Conservation (phyloP, 306 rosid species). For the Trifolium repens region DNA sequence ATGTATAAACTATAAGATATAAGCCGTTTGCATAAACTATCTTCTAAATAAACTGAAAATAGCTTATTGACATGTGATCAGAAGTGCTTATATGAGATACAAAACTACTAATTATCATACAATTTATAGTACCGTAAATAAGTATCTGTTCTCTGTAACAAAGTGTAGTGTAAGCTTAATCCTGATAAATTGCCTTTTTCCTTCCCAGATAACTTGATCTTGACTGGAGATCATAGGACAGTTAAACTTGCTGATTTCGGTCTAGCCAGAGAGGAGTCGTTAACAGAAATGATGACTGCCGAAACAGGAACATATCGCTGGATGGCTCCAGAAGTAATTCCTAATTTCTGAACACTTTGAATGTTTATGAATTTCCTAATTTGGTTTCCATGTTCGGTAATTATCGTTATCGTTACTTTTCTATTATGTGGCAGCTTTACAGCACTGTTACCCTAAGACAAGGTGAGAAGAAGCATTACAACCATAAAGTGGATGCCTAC, state of each 20-base stretch:
- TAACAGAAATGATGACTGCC: constrained; percentile 98
- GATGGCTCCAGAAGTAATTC: constrained; percentile 97
- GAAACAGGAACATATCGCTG: constrained; percentile 96
- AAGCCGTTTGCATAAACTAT: background rate
- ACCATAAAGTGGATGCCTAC: constrained; percentile 92
- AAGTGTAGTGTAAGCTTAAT: background rate
- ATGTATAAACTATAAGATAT: too few relatives aligned
- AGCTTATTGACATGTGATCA: background rate
- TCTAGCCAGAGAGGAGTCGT: constrained; percentile 93
- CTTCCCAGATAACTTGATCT: constrained; percentile 77
- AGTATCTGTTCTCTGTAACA: background rate
- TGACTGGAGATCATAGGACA: constrained; percentile 79
- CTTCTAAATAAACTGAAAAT: background rate
- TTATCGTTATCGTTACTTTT: constrained; percentile 32
- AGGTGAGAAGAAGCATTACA: constrained; percentile 97
- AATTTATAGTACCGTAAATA: background rate
- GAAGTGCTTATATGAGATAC: background rate
- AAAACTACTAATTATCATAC: background rate
- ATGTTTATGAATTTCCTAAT: constrained; percentile 4
- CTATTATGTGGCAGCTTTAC: constrained; percentile 71
- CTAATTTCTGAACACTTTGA: constrained; percentile 27
- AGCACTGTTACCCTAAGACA: constrained; percentile 95
- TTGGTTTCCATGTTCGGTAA: constrained; percentile 31
- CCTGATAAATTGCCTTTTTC: constrained; percentile 37
- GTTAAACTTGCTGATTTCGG: constrained; percentile 95